Evolutionary conservation across 2,329 filamentous ascomycete species (phyloP), one percentile per base, ranked within the genome.

Genomic region (Neospermospora avenae): DNA sequence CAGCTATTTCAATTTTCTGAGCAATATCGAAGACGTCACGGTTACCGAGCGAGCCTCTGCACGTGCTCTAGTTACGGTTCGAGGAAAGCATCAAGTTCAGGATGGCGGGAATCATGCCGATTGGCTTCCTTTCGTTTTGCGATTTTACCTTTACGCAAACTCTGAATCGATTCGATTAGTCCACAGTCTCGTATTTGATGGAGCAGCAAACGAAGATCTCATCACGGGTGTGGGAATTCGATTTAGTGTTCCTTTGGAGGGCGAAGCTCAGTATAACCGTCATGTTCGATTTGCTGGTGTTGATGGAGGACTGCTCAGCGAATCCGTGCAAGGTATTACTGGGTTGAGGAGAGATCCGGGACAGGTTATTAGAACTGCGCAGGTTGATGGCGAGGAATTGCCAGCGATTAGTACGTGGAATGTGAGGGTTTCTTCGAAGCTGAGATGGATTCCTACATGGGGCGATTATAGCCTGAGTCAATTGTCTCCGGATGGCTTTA

Each of bases 401-500:
- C 76, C 81, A 0, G 74, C 77, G 45, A 69, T 75, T 3, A 68
- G 72, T 1, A 79, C 78, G 0, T 82, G 81, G 81, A 75, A 79
- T 63, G 70, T 75, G 3, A 70, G 75, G 46, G 75, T 83, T 3
- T 74, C 77, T 0, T 74, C 74, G 8, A 70, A 78, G 3, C 67
- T 85, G 4, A 76, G 81, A 39, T 86, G 81, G 80, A 78, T 87
- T 51, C 84, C 83, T 0, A 70, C 76, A 0, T 87, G 83, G 82
- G 80, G 77, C 55, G 82, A 85, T 63, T 87, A 81, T 68, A 78
- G 75, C 18, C 72, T 87, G 14, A 75, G 74, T 0, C 84, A 87
- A 65, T 74, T 85, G 0, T 85, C 83, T 0, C 73, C 84, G 0
- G 84, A 86, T 45, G 84, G 84, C 0, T 87, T 85, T 67, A 84